Conservation (phyloP, 148 eudicot genomes). For the Nepenthes gracilis region DNA sequence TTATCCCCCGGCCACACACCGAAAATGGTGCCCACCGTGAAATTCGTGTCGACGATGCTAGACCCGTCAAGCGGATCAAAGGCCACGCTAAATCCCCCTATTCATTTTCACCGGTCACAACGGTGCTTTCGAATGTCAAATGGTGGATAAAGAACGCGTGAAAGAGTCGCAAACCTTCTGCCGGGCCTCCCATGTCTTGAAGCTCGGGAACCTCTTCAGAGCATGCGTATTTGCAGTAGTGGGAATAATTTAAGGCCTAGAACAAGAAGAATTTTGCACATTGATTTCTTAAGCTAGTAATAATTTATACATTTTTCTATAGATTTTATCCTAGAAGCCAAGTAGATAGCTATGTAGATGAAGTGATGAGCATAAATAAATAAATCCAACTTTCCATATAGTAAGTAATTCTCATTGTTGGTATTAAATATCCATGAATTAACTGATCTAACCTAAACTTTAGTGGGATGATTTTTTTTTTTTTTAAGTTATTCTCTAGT, state of each 20-base stretch:
- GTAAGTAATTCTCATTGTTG: no score
- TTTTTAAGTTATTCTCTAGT: no score
- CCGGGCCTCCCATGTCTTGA: constrained; percentile 97
- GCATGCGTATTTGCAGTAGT: constrained; percentile 98
- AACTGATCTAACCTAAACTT: no score
- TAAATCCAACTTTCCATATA: no score
- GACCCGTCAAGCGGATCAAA: constrained; percentile 99
- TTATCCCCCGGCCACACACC: constrained; percentile 99
- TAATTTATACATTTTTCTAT: no score
- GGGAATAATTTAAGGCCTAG: constrained; percentile 86
- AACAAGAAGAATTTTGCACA: neutral
- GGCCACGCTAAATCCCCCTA: constrained; percentile 99
- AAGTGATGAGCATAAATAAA: no score
- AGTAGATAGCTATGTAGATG: no score
- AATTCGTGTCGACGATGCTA: constrained; percentile 96
- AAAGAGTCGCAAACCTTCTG: constrained; percentile 38
- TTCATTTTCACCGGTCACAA: neutral
- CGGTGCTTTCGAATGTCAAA: neutral
- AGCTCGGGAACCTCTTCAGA: constrained; percentile 97
- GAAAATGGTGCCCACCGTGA: constrained; percentile 97
- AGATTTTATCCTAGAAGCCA: no score
- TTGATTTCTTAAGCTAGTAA: neutral
- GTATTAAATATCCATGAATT: no score
- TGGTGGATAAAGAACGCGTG: neutral
- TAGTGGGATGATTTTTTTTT: no score